Percentiles rank a stretch among this genome's conserved stretches.
phyloP scores from a whole-genome alignment of 108 stramenopile species.

The Stephanodiscus minutulus region DNA sequence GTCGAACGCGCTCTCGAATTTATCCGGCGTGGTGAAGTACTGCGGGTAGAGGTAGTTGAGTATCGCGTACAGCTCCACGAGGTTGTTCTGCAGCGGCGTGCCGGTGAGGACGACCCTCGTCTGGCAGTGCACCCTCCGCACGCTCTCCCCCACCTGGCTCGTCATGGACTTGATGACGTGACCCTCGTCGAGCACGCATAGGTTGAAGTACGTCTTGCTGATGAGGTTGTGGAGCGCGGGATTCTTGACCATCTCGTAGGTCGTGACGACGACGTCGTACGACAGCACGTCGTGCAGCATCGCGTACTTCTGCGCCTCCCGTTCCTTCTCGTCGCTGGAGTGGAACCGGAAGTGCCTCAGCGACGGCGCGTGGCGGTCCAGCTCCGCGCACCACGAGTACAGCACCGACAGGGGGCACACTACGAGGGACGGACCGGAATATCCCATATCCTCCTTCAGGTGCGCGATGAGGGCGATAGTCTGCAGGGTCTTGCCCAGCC shows the following conservation, averaged over 20 bases:
- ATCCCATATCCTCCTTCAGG: slow-evolving; percentile 58
- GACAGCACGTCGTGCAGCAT: slow-evolving; percentile 32
- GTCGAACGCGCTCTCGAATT: slow-evolving; percentile 84
- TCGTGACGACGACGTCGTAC: slow-evolving; percentile 67
- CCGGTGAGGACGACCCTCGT: slow-evolving; percentile 72
- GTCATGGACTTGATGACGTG: slow-evolving; percentile 76
- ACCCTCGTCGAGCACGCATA: slow-evolving; percentile 87
- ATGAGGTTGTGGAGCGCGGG: slow-evolving; percentile 49
- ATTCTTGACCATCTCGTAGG: slow-evolving; percentile 71
- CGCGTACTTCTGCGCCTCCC: slow-evolving; percentile 42
- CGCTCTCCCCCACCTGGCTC: slow-evolving; percentile 45
- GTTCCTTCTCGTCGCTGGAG: slow-evolving; percentile 41
- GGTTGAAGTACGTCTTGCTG: slow-evolving; percentile 38
- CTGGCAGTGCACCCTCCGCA: slow-evolving; percentile 58
- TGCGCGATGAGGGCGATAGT: slow-evolving; percentile 85
- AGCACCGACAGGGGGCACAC: slow-evolving; percentile 89
- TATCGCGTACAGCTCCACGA: slow-evolving; percentile 72
- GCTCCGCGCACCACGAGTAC: slow-evolving; percentile 84
- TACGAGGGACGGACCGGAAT: slow-evolving; percentile 82
- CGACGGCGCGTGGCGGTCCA: slow-evolving; percentile 75
- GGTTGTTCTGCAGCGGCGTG: slow-evolving; percentile 89
- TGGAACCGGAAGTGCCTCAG: slow-evolving; percentile 81
- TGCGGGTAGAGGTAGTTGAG: slow-evolving; percentile 72
- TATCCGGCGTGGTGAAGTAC: slow-evolving; percentile 54
- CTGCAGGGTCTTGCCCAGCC: slow-evolving; percentile 91